Conservation (phyloP, 192 early-diverging fungal species). For the Chytriomyces sp. region DNA sequence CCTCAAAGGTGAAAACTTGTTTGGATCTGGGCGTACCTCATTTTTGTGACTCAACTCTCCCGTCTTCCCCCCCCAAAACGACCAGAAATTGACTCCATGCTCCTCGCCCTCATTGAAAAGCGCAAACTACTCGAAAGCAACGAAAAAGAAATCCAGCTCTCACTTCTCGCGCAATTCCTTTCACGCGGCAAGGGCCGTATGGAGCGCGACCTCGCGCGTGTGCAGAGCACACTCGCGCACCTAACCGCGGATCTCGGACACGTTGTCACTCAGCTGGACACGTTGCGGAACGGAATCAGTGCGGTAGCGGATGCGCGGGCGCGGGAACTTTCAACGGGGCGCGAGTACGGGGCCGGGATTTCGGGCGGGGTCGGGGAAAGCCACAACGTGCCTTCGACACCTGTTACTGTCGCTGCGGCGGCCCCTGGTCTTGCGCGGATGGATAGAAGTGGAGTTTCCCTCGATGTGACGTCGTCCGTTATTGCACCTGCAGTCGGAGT, state of each 20-base stretch:
- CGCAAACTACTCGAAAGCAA: conserved; percentile 60
- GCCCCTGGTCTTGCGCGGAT: neutral
- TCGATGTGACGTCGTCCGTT: too few relatives aligned
- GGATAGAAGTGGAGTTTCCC: too few relatives aligned
- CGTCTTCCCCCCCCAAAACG: too few relatives aligned
- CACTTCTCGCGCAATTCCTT: conserved; percentile 68
- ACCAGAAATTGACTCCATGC: conserved; percentile 66
- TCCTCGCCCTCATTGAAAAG: conserved; percentile 61
- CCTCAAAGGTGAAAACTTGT: neutral
- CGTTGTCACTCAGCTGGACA: conserved; percentile 41
- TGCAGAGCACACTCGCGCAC: conserved; percentile 47
- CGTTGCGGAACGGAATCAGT: too few relatives aligned
- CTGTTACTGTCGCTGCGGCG: neutral
- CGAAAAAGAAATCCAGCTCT: conserved; percentile 60
- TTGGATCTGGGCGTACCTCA: too few relatives aligned
- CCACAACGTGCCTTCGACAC: conserved; percentile 26
- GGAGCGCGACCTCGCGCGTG: conserved; percentile 42
- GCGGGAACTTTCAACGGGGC: too few relatives aligned
- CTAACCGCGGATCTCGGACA: conserved; percentile 49
- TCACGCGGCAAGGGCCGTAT: conserved; percentile 60
- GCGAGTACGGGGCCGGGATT: too few relatives aligned
- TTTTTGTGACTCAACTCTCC: too few relatives aligned
- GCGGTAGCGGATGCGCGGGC: too few relatives aligned
- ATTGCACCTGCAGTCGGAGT: conserved; percentile 8
- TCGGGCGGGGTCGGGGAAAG: too few relatives aligned